phyloP scores from a whole-genome alignment of 257 asterid genomes.

The Ballota nigra region DNA sequence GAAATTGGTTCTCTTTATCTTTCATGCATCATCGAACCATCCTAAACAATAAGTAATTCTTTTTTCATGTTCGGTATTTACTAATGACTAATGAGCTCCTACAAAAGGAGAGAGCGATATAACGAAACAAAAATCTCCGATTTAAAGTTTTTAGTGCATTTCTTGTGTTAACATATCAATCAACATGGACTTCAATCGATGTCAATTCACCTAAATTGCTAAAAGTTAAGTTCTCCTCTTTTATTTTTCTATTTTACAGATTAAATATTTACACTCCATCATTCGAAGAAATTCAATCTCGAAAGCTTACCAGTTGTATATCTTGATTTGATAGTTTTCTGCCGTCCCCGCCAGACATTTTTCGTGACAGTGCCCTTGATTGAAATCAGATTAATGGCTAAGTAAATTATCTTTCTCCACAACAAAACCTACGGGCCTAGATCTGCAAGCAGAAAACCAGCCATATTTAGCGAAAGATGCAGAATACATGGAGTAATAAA shows the following conservation, averaged over 20 bases:
- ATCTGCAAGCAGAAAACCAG: constrained; percentile 1
- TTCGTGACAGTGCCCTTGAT: constrained; percentile 10
- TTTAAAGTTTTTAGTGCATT: not conserved
- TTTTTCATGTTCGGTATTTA: not conserved
- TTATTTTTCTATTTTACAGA: not conserved
- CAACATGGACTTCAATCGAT: not conserved
- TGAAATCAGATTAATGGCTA: constrained; percentile 16
- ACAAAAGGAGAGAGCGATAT: not conserved
- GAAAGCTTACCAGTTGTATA: constrained; percentile 51
- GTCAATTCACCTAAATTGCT: constrained; percentile 6
- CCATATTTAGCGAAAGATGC: constrained; percentile 3
- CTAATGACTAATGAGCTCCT: not conserved
- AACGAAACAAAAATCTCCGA: not conserved
- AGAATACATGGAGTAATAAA: constrained; percentile 19
- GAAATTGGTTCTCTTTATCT: not conserved
- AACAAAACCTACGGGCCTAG: constrained; percentile 12
- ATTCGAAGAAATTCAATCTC: not conserved
- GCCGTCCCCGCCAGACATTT: constrained; percentile 59
- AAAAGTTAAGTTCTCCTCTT: not conserved
- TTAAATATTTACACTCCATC: not conserved
- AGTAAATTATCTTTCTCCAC: not conserved
- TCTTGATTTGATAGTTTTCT: constrained; percentile 46
- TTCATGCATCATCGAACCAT: not conserved
- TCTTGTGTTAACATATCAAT: not conserved
- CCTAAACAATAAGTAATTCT: not conserved